These are phyloP conservation scores for Boletus vermiculosoides DNA, from an alignment of 768 basidiomycete genomes.

Conservation along the genomic window DNA sequence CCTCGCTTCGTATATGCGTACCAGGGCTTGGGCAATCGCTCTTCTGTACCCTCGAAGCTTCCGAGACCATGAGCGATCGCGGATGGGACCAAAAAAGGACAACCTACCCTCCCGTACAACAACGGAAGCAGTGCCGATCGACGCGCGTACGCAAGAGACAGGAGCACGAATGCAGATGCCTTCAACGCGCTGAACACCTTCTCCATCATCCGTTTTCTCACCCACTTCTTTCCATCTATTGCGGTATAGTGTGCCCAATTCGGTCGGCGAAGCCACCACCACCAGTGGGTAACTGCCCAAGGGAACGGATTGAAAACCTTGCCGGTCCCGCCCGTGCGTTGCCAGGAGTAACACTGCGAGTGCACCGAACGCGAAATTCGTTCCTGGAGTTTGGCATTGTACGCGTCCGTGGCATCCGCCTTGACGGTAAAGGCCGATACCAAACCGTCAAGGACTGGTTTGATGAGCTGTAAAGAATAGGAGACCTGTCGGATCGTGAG, in stretches of 20 bases:
- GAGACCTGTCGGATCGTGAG: slow-evolving; percentile 19
- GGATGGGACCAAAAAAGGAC: background rate
- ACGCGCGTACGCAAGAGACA: slow-evolving; percentile 9
- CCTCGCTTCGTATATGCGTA: background rate
- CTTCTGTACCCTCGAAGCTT: background rate
- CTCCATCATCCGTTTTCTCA: slow-evolving; percentile 4
- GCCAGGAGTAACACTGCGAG: slow-evolving; percentile 41
- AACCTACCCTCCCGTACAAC: slow-evolving; percentile 4
- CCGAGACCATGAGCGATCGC: background rate
- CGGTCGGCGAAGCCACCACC: slow-evolving; percentile 36
- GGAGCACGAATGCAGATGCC: background rate
- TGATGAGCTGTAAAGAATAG: slow-evolving; percentile 30
- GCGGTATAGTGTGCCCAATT: slow-evolving; percentile 35
- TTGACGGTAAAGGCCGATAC: slow-evolving; percentile 25
- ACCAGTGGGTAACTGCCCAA: slow-evolving; percentile 34
- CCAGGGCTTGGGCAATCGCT: background rate
- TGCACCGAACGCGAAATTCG: slow-evolving; percentile 22
- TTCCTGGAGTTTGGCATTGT: slow-evolving; percentile 25
- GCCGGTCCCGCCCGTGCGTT: slow-evolving; percentile 37
- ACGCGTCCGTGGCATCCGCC: slow-evolving; percentile 24
- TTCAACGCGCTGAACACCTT: slow-evolving; percentile 3
- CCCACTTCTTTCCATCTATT: slow-evolving; percentile 42
- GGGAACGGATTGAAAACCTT: slow-evolving; percentile 42
- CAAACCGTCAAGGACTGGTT: slow-evolving; percentile 26
- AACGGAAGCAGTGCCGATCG: slow-evolving; percentile 5